These are phyloP conservation scores for Hymenoscyphus fraxineus DNA, from an alignment of 2,329 filamentous ascomycete genomes.

Conservation along the genomic window DNA sequence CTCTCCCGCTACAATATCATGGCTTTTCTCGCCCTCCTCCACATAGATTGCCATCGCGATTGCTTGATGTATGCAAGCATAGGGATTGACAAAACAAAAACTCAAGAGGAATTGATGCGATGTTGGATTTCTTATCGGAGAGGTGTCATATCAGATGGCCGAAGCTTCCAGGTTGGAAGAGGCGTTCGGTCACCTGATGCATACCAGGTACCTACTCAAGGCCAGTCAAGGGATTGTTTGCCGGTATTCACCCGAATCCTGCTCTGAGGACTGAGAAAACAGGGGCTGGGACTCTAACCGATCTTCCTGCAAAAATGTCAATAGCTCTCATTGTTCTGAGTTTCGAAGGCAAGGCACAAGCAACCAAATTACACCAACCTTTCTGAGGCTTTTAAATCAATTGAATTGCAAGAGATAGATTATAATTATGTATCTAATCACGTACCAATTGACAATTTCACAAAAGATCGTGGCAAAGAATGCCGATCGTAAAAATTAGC, in stretches of 20 bases:
- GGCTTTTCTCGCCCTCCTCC: slow-evolving; percentile 10
- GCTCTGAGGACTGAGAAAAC: no score
- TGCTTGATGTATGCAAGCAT: slow-evolving; percentile 34
- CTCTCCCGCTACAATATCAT: not conserved
- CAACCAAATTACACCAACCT: no score
- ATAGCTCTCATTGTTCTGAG: no score
- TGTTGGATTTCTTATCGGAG: slow-evolving; percentile 32
- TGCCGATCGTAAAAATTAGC: not conserved
- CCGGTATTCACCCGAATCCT: not conserved
- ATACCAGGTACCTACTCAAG: no score
- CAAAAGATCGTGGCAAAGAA: not conserved
- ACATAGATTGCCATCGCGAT: slow-evolving; percentile 17
- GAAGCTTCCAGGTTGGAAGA: not conserved
- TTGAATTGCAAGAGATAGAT: no score
- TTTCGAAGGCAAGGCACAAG: no score
- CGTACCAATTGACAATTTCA: no score
- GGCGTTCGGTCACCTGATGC: not conserved
- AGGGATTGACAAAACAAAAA: slow-evolving; percentile 1
- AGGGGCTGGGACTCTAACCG: no score
- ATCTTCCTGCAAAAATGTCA: no score
- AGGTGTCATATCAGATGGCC: not conserved
- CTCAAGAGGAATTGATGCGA: slow-evolving; percentile 13
- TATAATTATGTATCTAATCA: no score
- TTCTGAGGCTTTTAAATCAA: no score
- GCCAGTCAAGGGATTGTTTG: not conserved